Conservation (phyloP, 257 asterid genomes). For the Cordia subcordata region DNA sequence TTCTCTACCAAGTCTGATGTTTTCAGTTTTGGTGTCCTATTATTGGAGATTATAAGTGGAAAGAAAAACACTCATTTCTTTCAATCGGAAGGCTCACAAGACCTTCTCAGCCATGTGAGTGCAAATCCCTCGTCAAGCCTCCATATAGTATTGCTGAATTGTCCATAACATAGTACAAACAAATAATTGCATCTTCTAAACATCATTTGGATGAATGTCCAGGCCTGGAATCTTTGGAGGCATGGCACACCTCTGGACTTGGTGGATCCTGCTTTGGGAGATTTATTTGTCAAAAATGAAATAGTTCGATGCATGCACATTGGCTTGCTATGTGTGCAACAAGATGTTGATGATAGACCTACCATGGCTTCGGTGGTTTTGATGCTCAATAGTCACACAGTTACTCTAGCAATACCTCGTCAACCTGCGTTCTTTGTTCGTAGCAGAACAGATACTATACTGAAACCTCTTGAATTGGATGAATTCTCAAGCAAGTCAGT, state of each 20-base stretch:
- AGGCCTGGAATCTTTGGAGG: constrained; percentile 34
- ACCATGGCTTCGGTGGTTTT: constrained; percentile 22
- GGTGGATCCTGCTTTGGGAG: constrained; percentile 21
- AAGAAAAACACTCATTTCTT: constrained; percentile 4
- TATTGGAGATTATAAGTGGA: constrained; percentile 27
- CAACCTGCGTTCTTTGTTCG: constrained; percentile 18
- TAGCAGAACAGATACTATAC: not conserved
- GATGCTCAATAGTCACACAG: constrained; percentile 20
- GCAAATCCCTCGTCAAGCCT: not conserved
- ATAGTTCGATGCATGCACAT: constrained; percentile 21
- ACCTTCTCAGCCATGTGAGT: constrained; percentile 25
- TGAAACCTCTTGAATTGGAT: not conserved
- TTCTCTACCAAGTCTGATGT: constrained; percentile 22
- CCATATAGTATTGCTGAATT: not conserved
- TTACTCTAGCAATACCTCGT: constrained; percentile 3
- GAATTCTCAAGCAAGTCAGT: constrained; percentile 13
- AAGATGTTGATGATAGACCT: constrained; percentile 19
- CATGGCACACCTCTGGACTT: constrained; percentile 20
- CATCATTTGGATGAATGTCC: not conserved
- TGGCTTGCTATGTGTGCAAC: constrained; percentile 27
- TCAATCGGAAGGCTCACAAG: constrained; percentile 5
- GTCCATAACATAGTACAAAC: not conserved
- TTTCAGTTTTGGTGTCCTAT: constrained; percentile 20
- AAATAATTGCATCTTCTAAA: not conserved
- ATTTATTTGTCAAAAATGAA: constrained; percentile 14